Conservation (phyloP, 371 early-diverging fungal genomes). For the Astathelohania contejeani region DNA sequence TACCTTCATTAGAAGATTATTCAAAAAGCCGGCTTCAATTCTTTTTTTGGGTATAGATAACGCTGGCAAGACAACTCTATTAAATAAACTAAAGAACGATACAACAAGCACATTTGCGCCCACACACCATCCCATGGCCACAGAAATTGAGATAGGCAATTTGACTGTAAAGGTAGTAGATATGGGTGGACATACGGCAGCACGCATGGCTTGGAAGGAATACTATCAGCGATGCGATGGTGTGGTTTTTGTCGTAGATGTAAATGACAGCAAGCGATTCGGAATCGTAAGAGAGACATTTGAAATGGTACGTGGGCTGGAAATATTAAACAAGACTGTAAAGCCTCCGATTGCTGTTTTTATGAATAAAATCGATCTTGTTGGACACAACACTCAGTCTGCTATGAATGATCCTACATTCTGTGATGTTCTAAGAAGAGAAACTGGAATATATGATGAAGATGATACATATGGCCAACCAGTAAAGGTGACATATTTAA, state of each 20-base stretch:
- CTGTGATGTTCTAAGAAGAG: constrained; percentile 21
- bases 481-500: constrained; percentile 39
- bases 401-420: constrained; percentile 30
- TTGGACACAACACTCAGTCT: constrained; percentile 23
- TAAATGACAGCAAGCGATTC: constrained; percentile 45
- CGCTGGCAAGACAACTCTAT: constrained; percentile 95
- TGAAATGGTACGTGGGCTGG: constrained; percentile 31
- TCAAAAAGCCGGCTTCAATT: constrained; percentile 77
- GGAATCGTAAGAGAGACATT: constrained; percentile 45
- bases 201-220: constrained; percentile 48
- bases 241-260: constrained; percentile 52
- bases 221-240: constrained; percentile 52
- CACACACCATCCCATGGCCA: constrained; percentile 61
- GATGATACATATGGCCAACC: constrained; percentile 34
- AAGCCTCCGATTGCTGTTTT: constrained; percentile 50
- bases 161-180: constrained; percentile 46
- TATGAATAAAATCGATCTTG: constrained; percentile 52
- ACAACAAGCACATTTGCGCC: constrained; percentile 82
- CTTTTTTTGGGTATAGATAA: constrained; percentile 97
- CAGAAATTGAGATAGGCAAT: constrained; percentile 50
- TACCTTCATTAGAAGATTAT: constrained; percentile 33
- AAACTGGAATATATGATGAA: constrained; percentile 37
- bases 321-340: constrained; percentile 14
- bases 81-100: constrained; percentile 95
- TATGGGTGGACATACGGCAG: constrained; percentile 51